These are phyloP conservation scores for Saccharomycopsis guyanensis DNA, from an alignment of 805 yeast species.

Conservation along the genomic window DNA sequence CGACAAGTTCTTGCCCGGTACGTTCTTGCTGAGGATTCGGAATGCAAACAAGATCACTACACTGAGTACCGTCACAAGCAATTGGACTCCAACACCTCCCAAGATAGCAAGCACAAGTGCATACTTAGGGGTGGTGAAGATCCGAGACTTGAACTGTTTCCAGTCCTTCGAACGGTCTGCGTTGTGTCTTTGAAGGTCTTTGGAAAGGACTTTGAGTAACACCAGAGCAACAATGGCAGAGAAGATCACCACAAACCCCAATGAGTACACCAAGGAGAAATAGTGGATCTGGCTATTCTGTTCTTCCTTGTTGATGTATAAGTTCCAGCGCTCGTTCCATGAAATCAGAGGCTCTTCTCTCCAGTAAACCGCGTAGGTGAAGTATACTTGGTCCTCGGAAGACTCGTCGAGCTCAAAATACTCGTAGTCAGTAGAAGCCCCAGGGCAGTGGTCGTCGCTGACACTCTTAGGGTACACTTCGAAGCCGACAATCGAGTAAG, in stretches of 20 bases:
- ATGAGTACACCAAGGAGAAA: constrained; percentile 67
- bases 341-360: constrained; percentile 64
- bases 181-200: constrained; percentile 38
- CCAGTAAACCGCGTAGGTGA: constrained; percentile 84
- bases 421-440: constrained; percentile 48
- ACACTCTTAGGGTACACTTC: constrained; percentile 86
- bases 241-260: constrained; percentile 54
- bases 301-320: constrained; percentile 53
- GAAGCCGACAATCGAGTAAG: constrained; percentile 71
- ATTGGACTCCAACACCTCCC: constrained; percentile 70
- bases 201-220: constrained; percentile 44
- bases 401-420: constrained; percentile 42
- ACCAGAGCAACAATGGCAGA: constrained; percentile 61
- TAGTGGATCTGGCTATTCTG: constrained; percentile 56
- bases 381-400: constrained; percentile 40
- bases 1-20: constrained; percentile 59
- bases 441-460: constrained; percentile 58
- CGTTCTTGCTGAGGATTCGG: constrained; percentile 53
- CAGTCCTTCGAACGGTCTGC: constrained; percentile 35
- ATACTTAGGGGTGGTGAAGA: constrained; percentile 43
- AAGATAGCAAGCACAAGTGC: constrained; percentile 46
- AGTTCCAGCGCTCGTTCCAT: constrained; percentile 67
- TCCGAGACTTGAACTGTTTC: constrained; percentile 48
- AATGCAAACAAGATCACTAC: constrained; percentile 52
- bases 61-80: constrained; percentile 55